phyloP scores from a whole-genome alignment of 2,329 filamentous ascomycete genomes.

The Ascochyta viciae-villosae region DNA sequence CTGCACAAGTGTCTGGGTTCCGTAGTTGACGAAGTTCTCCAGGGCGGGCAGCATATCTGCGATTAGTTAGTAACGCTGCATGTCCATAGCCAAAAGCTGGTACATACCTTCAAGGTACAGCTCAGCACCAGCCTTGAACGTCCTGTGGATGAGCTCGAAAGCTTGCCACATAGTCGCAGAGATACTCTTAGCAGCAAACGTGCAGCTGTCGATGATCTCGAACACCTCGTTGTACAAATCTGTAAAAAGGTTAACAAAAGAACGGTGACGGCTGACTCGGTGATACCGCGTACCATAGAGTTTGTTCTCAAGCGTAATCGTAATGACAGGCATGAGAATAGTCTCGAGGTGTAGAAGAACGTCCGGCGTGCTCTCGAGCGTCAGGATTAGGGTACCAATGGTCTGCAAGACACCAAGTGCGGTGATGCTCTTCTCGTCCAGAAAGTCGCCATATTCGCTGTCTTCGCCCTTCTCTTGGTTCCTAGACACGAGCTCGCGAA shows the following conservation, averaged over 20 bases:
- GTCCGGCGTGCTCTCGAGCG: slow-evolving; percentile 94
- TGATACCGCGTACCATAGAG: slow-evolving; percentile 72
- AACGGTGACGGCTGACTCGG: not conserved
- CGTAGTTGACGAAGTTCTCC: slow-evolving; percentile 97
- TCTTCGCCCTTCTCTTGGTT: slow-evolving; percentile 77
- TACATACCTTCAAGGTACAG: slow-evolving; percentile 79
- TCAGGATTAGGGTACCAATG: slow-evolving; percentile 95
- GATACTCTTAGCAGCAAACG: slow-evolving; percentile 94
- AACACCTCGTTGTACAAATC: slow-evolving; percentile 98
- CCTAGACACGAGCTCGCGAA: slow-evolving; percentile 88
- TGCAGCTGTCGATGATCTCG: slow-evolving; percentile 99
- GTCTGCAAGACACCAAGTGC: slow-evolving; percentile 95
- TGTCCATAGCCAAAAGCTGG: not conserved
- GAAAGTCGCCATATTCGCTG: slow-evolving; percentile 84
- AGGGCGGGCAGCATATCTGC: slow-evolving; percentile 94
- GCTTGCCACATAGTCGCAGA: slow-evolving; percentile 98
- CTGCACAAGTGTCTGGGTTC: slow-evolving; percentile 77
- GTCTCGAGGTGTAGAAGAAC: slow-evolving; percentile 93
- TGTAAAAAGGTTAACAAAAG: slow-evolving; percentile 44
- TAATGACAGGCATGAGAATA: slow-evolving; percentile 96
- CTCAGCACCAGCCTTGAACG: slow-evolving; percentile 96
- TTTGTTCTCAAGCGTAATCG: slow-evolving; percentile 95
- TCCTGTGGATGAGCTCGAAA: slow-evolving; percentile 94
- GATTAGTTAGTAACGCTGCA: slow-evolving; percentile 15
- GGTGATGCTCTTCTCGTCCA: slow-evolving; percentile 98